Percentiles rank a stretch among this genome's conserved stretches.
phyloP scores from a whole-genome alignment of 225 moss, liverwort and hornwort genomes.

The Lunularia cruciata region DNA sequence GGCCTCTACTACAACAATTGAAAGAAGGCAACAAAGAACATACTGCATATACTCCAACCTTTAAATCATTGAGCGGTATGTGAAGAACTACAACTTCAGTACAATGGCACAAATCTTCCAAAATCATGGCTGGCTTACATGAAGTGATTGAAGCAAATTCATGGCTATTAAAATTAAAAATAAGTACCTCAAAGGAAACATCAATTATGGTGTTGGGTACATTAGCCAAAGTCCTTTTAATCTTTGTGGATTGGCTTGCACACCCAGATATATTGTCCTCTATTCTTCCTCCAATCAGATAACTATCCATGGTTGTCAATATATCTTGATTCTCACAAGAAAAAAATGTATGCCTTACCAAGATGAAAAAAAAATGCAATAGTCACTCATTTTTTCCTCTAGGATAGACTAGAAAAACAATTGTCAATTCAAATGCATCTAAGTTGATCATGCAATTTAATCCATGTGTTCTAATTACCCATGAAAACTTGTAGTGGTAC shows the following conservation, averaged over 20 bases:
- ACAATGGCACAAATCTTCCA: slow-evolving; percentile 37
- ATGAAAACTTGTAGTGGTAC: too few species aligned
- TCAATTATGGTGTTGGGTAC: slow-evolving; percentile 37
- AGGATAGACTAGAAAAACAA: too few species aligned
- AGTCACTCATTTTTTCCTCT: too few species aligned
- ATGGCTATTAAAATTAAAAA: slow-evolving; percentile 32
- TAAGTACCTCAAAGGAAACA: slow-evolving; percentile 28
- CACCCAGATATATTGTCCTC: slow-evolving; percentile 32
- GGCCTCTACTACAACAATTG: too few species aligned
- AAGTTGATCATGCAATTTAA: too few species aligned
- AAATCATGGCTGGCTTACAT: slow-evolving; percentile 33
- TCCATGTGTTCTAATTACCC: too few species aligned
- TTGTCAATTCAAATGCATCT: too few species aligned
- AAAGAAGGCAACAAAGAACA: neutral
- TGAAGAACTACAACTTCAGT: slow-evolving; percentile 32
- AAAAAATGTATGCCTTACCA: too few species aligned
- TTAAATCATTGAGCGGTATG: slow-evolving; percentile 18
- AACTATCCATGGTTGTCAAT: too few species aligned
- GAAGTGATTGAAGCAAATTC: slow-evolving; percentile 37
- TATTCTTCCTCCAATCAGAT: too few species aligned
- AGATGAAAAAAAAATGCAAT: too few species aligned
- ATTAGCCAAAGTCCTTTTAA: slow-evolving; percentile 26
- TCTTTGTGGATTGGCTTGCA: slow-evolving; percentile 33
- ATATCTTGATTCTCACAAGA: too few species aligned
- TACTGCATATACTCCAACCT: neutral